phyloP scores from a whole-genome alignment of 768 basidiomycete genomes.

The Botryobasidium botryosum region DNA sequence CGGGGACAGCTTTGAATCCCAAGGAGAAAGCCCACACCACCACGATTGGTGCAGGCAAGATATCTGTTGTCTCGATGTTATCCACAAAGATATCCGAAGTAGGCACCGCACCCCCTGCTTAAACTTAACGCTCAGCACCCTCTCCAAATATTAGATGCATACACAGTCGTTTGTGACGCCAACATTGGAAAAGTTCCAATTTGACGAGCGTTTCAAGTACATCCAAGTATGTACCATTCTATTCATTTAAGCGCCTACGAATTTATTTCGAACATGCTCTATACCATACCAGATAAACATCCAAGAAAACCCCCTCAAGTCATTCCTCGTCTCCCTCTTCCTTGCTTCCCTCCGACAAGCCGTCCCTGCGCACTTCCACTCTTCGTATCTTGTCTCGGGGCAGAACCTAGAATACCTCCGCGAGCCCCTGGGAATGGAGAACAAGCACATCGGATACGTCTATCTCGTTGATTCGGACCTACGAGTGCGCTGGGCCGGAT shows the following conservation, averaged over 20 bases:
- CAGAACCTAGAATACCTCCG: slow-evolving; percentile 78
- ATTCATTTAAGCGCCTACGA: background rate
- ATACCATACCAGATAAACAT: slow-evolving; percentile 46
- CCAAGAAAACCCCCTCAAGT: slow-evolving; percentile 87
- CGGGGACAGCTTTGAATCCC: slow-evolving; percentile 47
- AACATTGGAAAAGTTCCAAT: slow-evolving; percentile 34
- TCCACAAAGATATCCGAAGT: slow-evolving; percentile 82
- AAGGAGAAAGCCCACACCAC: slow-evolving; percentile 52
- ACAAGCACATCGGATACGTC: slow-evolving; percentile 82
- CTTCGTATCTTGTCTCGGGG: slow-evolving; percentile 60
- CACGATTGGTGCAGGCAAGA: slow-evolving; percentile 51
- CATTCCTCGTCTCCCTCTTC: slow-evolving; percentile 75
- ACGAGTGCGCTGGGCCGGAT: slow-evolving; percentile 84
- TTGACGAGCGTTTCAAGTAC: slow-evolving; percentile 48
- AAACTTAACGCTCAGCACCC: background rate
- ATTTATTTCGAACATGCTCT: background rate
- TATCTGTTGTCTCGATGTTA: slow-evolving; percentile 71
- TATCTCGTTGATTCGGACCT: slow-evolving; percentile 75
- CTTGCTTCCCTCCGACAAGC: slow-evolving; percentile 49
- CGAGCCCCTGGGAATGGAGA: slow-evolving; percentile 72
- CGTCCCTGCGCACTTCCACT: slow-evolving; percentile 45
- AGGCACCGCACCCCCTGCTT: slow-evolving; percentile 10
- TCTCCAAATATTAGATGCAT: slow-evolving; percentile 41
- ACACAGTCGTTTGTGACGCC: slow-evolving; percentile 48
- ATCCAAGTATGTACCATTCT: slow-evolving; percentile 26